Base-by-base conservation (phyloP, 1,284 basidiomycete genomes). In the Microbotryum violaceum region DNA sequence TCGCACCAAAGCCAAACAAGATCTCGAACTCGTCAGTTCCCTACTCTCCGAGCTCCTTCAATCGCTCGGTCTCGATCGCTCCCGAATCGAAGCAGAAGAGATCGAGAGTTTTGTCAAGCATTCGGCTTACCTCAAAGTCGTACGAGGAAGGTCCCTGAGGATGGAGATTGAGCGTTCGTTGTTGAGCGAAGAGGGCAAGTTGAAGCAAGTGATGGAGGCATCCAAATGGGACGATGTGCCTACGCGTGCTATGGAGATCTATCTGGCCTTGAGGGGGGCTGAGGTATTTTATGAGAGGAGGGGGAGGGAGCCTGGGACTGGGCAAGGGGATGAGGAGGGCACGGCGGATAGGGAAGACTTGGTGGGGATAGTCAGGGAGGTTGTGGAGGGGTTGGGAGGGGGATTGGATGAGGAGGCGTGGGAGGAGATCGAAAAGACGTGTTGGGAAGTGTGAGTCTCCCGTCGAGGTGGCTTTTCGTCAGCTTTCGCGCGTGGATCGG, bases 101-200 rank as follows among this genome's bases (percentile, higher is more conserved):
- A 78, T 96, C 5, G 87, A 90, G 70, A 78, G 81, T 8, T 98
- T 98, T 73, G 87, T 94, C 53, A 93, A 88, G 80, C 94, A 97
- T 70, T 83, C 88, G 0, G 90, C 89, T 73, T 89, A 83, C 18
- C 75, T 97, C 20, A 85, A 83, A 63, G 77, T 96, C 1, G 77
- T 97, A 61, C 80, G 84, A 44, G 92, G 93, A 0, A 82, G 80
- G 66, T 81, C 78, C 51, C 84, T 86, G 79, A 82, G 82, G 45
- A 75, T 79, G 4, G 77, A 87, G 42, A 82, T 86, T 62, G 74
- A 76, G 56, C 25, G 53, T 5, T 62, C 60, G 2, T 52, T 33
- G 18, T 62, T 50, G 4, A 47, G 20, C 3, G 9, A 42, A 12
- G 47, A 31, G 16, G 21, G 53, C 21, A 16, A 16, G 45, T 33